phyloP scores from a whole-genome alignment of 1,284 basidiomycete species.

The Thecaphora frezii region DNA sequence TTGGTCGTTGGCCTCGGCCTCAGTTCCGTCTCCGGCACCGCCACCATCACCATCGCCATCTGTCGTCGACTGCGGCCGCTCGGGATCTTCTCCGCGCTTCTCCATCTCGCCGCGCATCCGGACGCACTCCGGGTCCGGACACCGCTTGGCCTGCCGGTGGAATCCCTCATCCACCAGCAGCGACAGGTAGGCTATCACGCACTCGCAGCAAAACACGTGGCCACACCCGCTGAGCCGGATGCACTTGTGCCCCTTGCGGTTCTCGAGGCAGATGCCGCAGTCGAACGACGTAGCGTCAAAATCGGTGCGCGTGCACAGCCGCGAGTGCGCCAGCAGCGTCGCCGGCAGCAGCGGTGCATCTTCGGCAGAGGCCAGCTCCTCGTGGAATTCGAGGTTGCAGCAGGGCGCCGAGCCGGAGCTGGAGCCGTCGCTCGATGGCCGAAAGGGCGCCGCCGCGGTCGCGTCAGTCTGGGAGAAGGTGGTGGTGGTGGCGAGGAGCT shows the following conservation, averaged over 20 bases:
- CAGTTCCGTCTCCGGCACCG: background rate
- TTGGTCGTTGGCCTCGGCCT: background rate
- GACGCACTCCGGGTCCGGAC: slow-evolving; percentile 40
- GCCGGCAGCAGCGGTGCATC: slow-evolving; percentile 14
- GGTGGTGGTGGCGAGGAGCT: slow-evolving; percentile 2
- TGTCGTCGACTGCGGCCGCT: background rate
- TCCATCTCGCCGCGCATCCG: slow-evolving; percentile 23
- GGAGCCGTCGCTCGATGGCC: slow-evolving; percentile 4
- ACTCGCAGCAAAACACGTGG: slow-evolving; percentile 39
- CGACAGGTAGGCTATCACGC: slow-evolving; percentile 26
- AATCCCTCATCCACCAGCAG: slow-evolving; percentile 35
- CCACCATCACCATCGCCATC: too few species aligned
- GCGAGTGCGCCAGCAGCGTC: slow-evolving; percentile 20
- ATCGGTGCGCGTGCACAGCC: slow-evolving; percentile 20
- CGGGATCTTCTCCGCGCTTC: slow-evolving; percentile 16
- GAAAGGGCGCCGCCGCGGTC: background rate
- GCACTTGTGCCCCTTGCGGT: slow-evolving; percentile 30
- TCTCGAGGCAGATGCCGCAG: slow-evolving; percentile 41
- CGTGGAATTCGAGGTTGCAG: slow-evolving; percentile 10
- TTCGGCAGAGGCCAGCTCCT: slow-evolving; percentile 6
- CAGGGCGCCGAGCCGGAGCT: slow-evolving; percentile 1
- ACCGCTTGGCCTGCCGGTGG: slow-evolving; percentile 28
- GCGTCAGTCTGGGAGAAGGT: background rate
- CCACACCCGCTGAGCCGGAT: slow-evolving; percentile 22
- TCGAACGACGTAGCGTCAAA: slow-evolving; percentile 33